Conservation (phyloP, 345 rosid genomes). For the Euphorbia peplus region DNA sequence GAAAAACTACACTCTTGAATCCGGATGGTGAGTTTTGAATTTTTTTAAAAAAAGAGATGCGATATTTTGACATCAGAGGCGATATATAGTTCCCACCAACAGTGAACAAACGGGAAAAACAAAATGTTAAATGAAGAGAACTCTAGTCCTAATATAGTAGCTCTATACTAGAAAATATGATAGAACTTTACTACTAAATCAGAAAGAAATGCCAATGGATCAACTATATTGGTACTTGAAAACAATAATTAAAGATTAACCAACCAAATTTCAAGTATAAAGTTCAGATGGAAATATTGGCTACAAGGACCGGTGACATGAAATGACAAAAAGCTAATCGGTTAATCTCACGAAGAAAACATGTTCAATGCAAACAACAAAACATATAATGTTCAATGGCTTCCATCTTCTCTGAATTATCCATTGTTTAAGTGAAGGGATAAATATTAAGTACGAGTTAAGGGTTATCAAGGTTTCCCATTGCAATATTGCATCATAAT, state of each 20-base stretch:
- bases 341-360: neutral
- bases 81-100: neutral
- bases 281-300: neutral
- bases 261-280: neutral
- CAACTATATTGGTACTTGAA: too few relatives aligned
- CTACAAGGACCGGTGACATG: neutral
- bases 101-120: neutral
- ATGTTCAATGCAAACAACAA: neutral
- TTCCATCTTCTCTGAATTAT: too few relatives aligned
- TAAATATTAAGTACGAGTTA: too few relatives aligned
- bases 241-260: neutral
- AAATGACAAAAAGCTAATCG: neutral
- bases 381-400: neutral
- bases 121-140: neutral
- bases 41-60: neutral
- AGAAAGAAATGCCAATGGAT: neutral
- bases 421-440: too few relatives aligned
- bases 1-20: too few relatives aligned
- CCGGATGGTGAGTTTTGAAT: too few relatives aligned
- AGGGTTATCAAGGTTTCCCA: too few relatives aligned
- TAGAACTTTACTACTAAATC: neutral
- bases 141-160: neutral
- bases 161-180: neutral
- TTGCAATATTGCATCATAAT: too few relatives aligned
- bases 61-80: neutral